Evolutionary conservation across 2,329 filamentous ascomycete genomes (phyloP), one percentile per base, ranked within the genome.

Genomic region (Myriosclerotinia curreyana): DNA sequence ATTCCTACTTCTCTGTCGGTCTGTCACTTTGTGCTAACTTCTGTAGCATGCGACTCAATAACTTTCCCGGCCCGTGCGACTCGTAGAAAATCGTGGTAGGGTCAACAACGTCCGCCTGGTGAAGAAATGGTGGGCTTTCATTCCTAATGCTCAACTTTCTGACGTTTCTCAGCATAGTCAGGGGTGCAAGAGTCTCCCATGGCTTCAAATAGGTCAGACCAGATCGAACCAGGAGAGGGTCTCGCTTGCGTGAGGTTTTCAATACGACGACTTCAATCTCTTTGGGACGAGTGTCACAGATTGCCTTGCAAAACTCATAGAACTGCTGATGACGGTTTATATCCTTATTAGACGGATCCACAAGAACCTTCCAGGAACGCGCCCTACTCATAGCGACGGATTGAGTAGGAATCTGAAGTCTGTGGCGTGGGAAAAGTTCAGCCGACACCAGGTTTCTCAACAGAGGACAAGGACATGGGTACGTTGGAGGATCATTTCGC

Each of bases 121-220:
- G 51, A 17, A 38, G 51, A 5, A 22, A 53, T 6, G 51, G 22
- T n/a, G 53, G 22, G n/a, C 25, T 12, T 11, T 49, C n/a, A 8
- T 60, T 36, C 28, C 31, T 36, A 5, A 60, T 40, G 11, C 11
- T 40, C 2, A 51, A 50, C 9, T 20, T 20, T 2, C 46, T 46
- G 12, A 60, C 46, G 31, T 60, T 60, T 1, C 58, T 38, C 15
- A 60, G 11, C 58, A 60, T 60, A 11, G 58, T 40, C 1, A 60
- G n/a, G 5, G 56, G 44, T 4, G 44, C 56, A 6, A 49, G 56
- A 12, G 28, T 48, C 17, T 60, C 6, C 56, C 28, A 60, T 22
- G 42, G 38, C 8, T 31, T 5, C 22, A n/a, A 7, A n/a, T 0
- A 46, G 4, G 20, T n/a, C 17, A 15, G 4, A 1, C 12, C 14